A percentile compares a stretch with the other conserved stretches of the same genome.
These are phyloP conservation scores for Colletotrichum paranaense DNA, from an alignment of 2,329 filamentous ascomycete genomes.

Conservation along the genomic window DNA sequence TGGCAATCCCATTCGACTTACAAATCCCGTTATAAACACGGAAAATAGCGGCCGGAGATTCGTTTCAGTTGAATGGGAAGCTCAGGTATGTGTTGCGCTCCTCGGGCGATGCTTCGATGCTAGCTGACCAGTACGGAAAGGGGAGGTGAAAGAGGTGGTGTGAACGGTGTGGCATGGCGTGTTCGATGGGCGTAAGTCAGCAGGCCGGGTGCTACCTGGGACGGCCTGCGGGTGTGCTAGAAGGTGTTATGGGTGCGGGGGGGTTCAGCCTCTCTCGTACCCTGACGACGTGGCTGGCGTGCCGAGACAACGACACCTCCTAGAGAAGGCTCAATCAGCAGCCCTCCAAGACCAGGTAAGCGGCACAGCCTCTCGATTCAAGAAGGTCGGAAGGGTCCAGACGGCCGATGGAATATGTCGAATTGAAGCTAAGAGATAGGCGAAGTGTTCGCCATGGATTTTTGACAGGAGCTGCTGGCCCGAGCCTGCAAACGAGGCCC, in stretches of 20 bases:
- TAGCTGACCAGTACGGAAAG: background rate
- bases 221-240: constrained; percentile 5
- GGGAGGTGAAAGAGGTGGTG: background rate
- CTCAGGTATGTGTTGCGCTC: background rate
- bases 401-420: background rate
- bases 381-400: constrained; percentile 11
- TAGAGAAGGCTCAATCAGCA: constrained; percentile 20
- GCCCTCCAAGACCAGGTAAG: background rate
- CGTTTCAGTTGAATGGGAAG: background rate
- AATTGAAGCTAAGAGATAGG: constrained; percentile 29
- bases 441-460: constrained; percentile 7
- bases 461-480: background rate
- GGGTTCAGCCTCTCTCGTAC: constrained; percentile 23
- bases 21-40: background rate
- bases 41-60: background rate
- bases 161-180: constrained; percentile 17
- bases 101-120: background rate
- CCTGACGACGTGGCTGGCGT: constrained; percentile 23
- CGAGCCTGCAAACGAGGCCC: background rate
- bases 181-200: constrained; percentile 20
- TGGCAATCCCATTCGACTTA: no score
- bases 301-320: constrained; percentile 31
- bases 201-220: constrained; percentile 7
- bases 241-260: constrained; percentile 25
- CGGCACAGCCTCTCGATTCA: background rate